Conservation (phyloP, 2,329 filamentous ascomycete species). For the Sphaerulina musiva region DNA sequence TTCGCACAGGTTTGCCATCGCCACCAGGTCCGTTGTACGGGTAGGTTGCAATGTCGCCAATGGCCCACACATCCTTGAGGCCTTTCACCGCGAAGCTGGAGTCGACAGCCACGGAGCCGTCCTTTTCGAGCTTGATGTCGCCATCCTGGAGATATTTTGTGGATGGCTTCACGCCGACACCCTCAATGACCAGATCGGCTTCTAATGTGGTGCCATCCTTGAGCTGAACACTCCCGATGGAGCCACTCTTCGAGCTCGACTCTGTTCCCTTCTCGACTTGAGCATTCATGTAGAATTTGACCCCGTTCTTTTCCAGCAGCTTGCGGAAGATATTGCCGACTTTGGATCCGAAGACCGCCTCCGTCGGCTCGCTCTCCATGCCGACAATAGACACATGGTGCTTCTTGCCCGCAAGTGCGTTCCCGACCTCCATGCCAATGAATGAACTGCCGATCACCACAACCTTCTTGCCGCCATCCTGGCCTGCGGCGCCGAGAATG, state of each 20-base stretch:
- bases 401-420: slow-evolving; percentile 64
- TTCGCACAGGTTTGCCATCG: slow-evolving; percentile 65
- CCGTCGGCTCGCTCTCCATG: slow-evolving; percentile 78
- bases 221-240: slow-evolving; percentile 72
- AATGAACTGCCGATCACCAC: slow-evolving; percentile 90
- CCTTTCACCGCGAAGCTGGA: slow-evolving; percentile 71
- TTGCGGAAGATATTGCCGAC: slow-evolving; percentile 76
- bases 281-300: slow-evolving; percentile 80
- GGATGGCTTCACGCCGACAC: slow-evolving; percentile 79
- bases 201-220: slow-evolving; percentile 79
- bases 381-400: slow-evolving; percentile 83
- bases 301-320: slow-evolving; percentile 72
- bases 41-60: slow-evolving; percentile 92
- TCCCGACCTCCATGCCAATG: slow-evolving; percentile 97
- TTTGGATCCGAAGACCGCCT: slow-evolving; percentile 74
- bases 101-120: slow-evolving; percentile 80
- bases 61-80: slow-evolving; percentile 76
- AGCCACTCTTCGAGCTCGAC: slow-evolving; percentile 58
- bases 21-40: slow-evolving; percentile 88
- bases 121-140: slow-evolving; percentile 64
- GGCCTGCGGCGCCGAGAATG: slow-evolving; percentile 72
- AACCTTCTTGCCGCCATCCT: slow-evolving; percentile 79
- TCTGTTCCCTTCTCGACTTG: slow-evolving; percentile 76
- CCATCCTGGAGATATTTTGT: slow-evolving; percentile 77
- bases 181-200: slow-evolving; percentile 85